phyloP scores from a whole-genome alignment of 768 basidiomycete species.

The Kwoniella pini region DNA sequence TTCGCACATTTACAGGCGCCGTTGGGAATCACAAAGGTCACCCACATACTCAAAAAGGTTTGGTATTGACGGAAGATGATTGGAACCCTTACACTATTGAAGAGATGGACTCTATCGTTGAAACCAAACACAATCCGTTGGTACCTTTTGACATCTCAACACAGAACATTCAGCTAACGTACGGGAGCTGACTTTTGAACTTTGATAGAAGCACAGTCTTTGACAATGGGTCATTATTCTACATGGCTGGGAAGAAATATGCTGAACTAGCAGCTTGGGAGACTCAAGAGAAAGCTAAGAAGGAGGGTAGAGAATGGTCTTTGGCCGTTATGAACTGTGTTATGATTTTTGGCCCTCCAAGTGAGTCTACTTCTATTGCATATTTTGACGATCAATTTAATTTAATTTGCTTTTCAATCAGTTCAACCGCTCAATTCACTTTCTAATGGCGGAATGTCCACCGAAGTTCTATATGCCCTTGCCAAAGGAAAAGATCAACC shows the following conservation, averaged over 20 bases:
- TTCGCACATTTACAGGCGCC: constrained; percentile 14
- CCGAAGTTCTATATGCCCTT: constrained; percentile 17
- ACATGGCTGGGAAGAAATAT: constrained; percentile 40
- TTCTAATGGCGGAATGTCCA: constrained; percentile 29
- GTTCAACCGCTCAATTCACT: constrained; percentile 29
- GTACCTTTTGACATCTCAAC: neutral
- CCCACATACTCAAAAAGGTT: constrained; percentile 26
- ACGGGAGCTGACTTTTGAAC: no score
- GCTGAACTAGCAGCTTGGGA: constrained; percentile 44
- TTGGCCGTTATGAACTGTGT: constrained; percentile 35
- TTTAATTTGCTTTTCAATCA: neutral
- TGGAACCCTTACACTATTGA: constrained; percentile 46
- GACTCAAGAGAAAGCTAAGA: constrained; percentile 23
- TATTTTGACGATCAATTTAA: neutral
- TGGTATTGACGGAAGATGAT: constrained; percentile 36
- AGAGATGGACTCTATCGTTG: constrained; percentile 29
- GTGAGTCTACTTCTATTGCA: constrained; percentile 4
- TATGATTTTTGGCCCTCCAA: constrained; percentile 29
- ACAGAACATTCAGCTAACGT: neutral
- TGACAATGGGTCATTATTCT: constrained; percentile 13
- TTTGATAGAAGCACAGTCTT: neutral
- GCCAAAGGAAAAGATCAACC: constrained; percentile 20
- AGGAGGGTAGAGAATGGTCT: constrained; percentile 19
- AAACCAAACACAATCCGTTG: constrained; percentile 6
- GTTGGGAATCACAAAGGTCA: constrained; percentile 26